Conservation (phyloP, 306 rosid genomes). For the Mimosa pudica region DNA sequence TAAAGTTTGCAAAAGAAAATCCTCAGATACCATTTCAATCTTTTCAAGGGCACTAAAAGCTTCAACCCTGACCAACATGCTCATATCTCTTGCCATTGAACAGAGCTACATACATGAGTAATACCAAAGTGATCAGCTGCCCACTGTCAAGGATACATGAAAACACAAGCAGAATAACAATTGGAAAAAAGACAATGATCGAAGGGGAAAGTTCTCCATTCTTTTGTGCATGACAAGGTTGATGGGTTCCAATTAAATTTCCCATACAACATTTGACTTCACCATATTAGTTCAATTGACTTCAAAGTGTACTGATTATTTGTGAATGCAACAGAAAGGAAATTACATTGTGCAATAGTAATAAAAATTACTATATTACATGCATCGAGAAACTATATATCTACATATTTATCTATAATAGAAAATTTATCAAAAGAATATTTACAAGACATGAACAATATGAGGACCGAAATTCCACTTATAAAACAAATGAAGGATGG, state of each 20-base stretch:
- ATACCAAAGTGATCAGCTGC: constrained; percentile 27
- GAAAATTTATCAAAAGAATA: not conserved
- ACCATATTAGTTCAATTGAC: constrained; percentile 12
- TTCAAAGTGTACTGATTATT: constrained; percentile 6
- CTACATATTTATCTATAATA: not conserved
- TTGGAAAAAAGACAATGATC: constrained; percentile 23
- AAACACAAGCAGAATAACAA: constrained; percentile 29
- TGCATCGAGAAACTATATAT: not conserved
- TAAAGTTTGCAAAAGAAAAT: constrained; percentile 75
- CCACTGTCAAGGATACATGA: constrained; percentile 23
- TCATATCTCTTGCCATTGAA: constrained; percentile 89
- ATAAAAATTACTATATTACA: not conserved
- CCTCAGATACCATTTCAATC: constrained; percentile 67
- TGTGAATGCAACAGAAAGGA: not conserved
- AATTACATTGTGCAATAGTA: not conserved
- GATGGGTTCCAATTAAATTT: constrained; percentile 33
- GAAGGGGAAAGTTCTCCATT: constrained; percentile 40
- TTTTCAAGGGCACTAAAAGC: constrained; percentile 65
- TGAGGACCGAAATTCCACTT: not conserved
- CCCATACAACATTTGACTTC: constrained; percentile 38
- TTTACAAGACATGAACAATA: not conserved
- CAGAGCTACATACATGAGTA: constrained; percentile 59
- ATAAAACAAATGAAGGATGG: not conserved
- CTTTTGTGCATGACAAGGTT: constrained; percentile 29
- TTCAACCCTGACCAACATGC: constrained; percentile 74